A percentile compares a stretch with the other conserved stretches of the same genome.
Conservation (phyloP, 2,329 filamentous ascomycete species). For the Clonostachys chloroleuca region DNA sequence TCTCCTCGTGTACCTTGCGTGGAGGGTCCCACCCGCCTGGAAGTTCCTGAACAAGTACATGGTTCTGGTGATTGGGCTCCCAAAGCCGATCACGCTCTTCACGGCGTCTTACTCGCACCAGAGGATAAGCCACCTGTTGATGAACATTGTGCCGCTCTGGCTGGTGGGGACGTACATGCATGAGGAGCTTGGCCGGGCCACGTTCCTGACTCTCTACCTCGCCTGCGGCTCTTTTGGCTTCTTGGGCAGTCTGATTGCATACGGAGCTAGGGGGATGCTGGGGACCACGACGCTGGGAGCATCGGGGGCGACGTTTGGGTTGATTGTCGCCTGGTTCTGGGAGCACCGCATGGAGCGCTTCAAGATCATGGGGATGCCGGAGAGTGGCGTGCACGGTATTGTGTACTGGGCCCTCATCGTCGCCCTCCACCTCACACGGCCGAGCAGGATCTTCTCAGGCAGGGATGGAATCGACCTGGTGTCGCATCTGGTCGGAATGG, state of each 20-base stretch:
- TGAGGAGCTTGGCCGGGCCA: conserved; percentile 64
- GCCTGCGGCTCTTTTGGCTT: conserved; percentile 53
- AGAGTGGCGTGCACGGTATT: conserved; percentile 52
- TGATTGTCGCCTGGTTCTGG: conserved; percentile 59
- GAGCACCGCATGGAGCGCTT: conserved; percentile 51
- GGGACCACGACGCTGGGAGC: conserved; percentile 57
- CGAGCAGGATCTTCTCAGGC: conserved; percentile 29
- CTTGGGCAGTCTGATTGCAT: conserved; percentile 48
- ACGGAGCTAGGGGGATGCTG: conserved; percentile 40
- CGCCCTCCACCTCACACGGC: conserved; percentile 43
- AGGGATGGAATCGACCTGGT: conserved; percentile 41
- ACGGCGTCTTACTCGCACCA: conserved; percentile 69
- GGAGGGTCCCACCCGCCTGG: conserved; percentile 64
- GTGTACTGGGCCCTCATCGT: conserved; percentile 46
- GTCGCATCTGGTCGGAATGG: conserved; percentile 48
- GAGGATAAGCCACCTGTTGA: conserved; percentile 49
- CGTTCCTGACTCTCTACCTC: conserved; percentile 66
- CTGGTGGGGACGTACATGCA: conserved; percentile 64
- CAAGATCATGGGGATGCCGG: conserved; percentile 51
- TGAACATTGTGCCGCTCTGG: conserved; percentile 64
- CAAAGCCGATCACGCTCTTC: conserved; percentile 56
- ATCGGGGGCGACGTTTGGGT: conserved; percentile 58
- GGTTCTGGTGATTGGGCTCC: conserved; percentile 59
- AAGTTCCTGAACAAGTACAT: conserved; percentile 64
- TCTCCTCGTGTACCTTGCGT: conserved; percentile 47